A percentile compares a stretch with the other conserved stretches of the same genome.
Evolutionary conservation across 352 stramenopile species (phyloP).

Genomic region (Pilasporangium apinafurcum): DNA sequence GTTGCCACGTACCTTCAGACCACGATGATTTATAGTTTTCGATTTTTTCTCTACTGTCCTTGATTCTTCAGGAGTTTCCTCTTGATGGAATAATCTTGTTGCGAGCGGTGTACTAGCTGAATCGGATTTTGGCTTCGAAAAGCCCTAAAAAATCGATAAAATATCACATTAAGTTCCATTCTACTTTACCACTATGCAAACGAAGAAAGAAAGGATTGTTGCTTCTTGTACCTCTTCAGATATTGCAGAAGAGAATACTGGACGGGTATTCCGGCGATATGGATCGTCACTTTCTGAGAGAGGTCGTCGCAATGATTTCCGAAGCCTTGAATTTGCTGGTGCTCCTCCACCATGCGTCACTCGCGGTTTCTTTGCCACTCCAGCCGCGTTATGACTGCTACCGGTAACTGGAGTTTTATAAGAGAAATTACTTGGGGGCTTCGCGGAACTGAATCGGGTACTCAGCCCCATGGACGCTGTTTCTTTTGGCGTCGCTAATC

Average conservation of each 20-base stretch:
- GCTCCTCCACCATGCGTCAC: slow-evolving; percentile 21
- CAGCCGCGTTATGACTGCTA: slow-evolving; percentile 14
- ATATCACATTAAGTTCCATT: too few species aligned
- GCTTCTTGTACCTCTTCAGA: slow-evolving; percentile 52
- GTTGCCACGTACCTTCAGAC: too few species aligned
- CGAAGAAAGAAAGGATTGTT: too few species aligned
- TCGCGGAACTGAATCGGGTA: background rate
- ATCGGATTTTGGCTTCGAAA: too few species aligned
- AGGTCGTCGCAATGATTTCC: slow-evolving; percentile 43
- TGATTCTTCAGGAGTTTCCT: slow-evolving; percentile 2
- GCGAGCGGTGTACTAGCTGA: slow-evolving; percentile 6
- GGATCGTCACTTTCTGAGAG: slow-evolving; percentile 56
- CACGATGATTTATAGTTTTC: too few species aligned
- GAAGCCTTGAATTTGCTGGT: slow-evolving; percentile 22
- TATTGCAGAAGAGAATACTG: slow-evolving; percentile 52
- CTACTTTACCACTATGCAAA: too few species aligned
- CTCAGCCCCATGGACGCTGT: background rate
- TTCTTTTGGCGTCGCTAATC: slow-evolving; percentile 14
- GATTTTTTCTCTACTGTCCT: background rate
- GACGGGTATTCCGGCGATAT: slow-evolving; percentile 28
- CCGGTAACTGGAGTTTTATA: slow-evolving; percentile 26
- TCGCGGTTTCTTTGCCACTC: slow-evolving; percentile 52
- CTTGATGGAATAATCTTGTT: slow-evolving; percentile 9
- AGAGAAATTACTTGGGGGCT: slow-evolving; percentile 9
- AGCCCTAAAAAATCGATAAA: too few species aligned